Base-by-base conservation (phyloP, 768 basidiomycete genomes). In the Macrolepiota albuminosa region DNA sequence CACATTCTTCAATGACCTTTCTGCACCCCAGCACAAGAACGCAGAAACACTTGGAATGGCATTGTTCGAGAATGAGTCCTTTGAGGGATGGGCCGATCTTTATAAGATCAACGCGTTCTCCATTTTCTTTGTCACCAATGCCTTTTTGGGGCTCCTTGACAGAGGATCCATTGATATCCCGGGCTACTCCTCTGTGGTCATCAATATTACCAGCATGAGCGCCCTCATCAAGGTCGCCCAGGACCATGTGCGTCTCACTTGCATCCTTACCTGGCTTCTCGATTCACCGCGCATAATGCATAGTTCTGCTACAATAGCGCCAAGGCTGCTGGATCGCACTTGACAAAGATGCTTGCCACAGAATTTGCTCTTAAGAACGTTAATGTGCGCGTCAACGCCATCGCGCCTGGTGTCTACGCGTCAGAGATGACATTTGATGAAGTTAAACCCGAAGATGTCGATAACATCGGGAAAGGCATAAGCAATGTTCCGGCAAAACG, bases 251-350 rank as follows among this genome's bases (percentile, higher is more conserved):
- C n/a, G 87, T 72, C 48, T 39, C n/a, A 39, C 10, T 36, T 55
- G 18, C 37, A n/a, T 52, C 31, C n/a, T 26, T n/a, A 10, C 3
- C 14, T 43, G 55, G 45, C 51, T 29, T 52, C 37, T 21, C 39
- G 26, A 29, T n/a, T 52, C 47, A 34, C 21, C 24, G 7, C 5
- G 8, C 18, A 31, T 54, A 24, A 37, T 33, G 45, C 54, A 26
- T 66, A 93, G 91, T 92, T 92, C 68, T 83, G 81, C 33, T 93
- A 93, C 71, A 93, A 93, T 70, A 88, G 87, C 65, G 77, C 87
- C 7, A 93, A 93, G 69, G 89, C 88, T 0, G 91, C 89, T 3
- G 85, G 84, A 6, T 80, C 86, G 13, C 89, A 91, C 63, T 73
- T 93, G n/a, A 89, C 89, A 10, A 86, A 78, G 71, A 81, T 91